Evolutionary conservation across 169 alveolate genomes (phyloP).

Genomic region (Plasmodium fragile): DNA sequence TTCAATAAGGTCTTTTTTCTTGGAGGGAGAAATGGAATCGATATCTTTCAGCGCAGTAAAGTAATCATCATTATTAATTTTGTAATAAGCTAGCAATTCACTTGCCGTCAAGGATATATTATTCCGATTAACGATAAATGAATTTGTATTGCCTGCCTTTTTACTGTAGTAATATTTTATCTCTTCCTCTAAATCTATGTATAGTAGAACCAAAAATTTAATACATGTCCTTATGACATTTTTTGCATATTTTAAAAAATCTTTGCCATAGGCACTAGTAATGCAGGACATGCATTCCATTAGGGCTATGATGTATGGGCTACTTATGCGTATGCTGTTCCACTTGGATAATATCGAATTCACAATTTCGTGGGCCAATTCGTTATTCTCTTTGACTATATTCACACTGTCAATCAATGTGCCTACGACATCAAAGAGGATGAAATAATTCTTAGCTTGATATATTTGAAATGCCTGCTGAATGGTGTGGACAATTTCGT

Average conservation of each 20-base stretch:
- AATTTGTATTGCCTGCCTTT: constrained; percentile 28
- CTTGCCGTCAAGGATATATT: constrained; percentile 66
- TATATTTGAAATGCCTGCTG: constrained; percentile 86
- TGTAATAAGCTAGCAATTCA: constrained; percentile 61
- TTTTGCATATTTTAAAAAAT: constrained; percentile 72
- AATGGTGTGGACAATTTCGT: constrained; percentile 82
- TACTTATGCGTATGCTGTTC: constrained; percentile 54
- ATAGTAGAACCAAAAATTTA: constrained; percentile 58
- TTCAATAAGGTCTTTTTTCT: constrained; percentile 70
- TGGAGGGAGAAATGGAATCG: constrained; percentile 64
- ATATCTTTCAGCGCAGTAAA: constrained; percentile 56
- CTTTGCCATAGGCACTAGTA: constrained; percentile 76
- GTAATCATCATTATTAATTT: constrained; percentile 60
- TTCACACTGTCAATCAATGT: constrained; percentile 83
- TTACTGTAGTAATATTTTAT: constrained; percentile 59
- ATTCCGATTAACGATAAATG: constrained; percentile 52
- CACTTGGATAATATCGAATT: constrained; percentile 56
- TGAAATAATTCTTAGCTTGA: constrained; percentile 86
- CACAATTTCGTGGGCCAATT: constrained; percentile 71
- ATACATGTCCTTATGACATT: constrained; percentile 74
- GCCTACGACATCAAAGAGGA: constrained; percentile 90
- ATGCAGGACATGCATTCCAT: constrained; percentile 77
- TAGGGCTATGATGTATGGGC: constrained; percentile 70
- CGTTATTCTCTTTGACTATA: constrained; percentile 61
- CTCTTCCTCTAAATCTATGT: constrained; percentile 76